Percentiles rank a stretch among this genome's conserved stretches.
Conservation (phyloP, 495 filamentous ascomycete genomes). For the Collariella sp. region DNA sequence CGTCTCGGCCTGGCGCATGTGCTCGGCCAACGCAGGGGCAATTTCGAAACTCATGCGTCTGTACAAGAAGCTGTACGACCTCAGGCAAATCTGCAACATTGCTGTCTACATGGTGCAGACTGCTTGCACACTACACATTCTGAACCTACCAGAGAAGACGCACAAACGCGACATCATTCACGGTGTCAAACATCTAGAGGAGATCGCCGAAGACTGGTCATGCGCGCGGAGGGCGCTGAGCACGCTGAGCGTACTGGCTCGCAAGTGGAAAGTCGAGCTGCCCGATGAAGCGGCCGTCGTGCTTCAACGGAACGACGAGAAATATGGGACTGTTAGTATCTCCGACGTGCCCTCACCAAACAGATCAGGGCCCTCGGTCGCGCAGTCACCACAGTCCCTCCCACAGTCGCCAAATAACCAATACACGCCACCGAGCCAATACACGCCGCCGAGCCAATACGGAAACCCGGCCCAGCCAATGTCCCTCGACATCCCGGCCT, state of each 20-base stretch:
- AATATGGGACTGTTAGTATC: constrained; percentile 46
- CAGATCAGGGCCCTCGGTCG: constrained; percentile 10
- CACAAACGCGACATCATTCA: constrained; percentile 82
- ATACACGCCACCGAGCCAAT: constrained; percentile 17
- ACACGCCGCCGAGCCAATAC: constrained; percentile 22
- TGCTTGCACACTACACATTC: constrained; percentile 86
- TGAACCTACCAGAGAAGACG: constrained; percentile 85
- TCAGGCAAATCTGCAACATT: constrained; percentile 91
- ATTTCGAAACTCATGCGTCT: constrained; percentile 88
- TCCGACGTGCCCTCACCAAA: constrained; percentile 49
- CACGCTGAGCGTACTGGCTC: constrained; percentile 76
- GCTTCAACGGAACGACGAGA: constrained; percentile 54
- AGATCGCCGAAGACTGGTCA: constrained; percentile 92
- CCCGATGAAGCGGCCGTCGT: constrained; percentile 73
- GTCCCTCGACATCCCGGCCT: constrained; percentile 11
- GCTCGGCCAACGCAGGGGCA: constrained; percentile 75
- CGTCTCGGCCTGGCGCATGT: constrained; percentile 83
- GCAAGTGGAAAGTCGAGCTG: constrained; percentile 79
- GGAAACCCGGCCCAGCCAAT: constrained; percentile 21
- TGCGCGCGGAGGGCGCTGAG: constrained; percentile 78
- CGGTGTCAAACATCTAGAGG: constrained; percentile 85
- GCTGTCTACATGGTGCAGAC: constrained; percentile 91
- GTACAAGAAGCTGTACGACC: constrained; percentile 84
- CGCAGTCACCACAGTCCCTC: constrained; percentile 24
- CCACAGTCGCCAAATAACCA: constrained; percentile 15